Evolutionary conservation across 768 basidiomycete species (phyloP).

Genomic region (Russula sp.): DNA sequence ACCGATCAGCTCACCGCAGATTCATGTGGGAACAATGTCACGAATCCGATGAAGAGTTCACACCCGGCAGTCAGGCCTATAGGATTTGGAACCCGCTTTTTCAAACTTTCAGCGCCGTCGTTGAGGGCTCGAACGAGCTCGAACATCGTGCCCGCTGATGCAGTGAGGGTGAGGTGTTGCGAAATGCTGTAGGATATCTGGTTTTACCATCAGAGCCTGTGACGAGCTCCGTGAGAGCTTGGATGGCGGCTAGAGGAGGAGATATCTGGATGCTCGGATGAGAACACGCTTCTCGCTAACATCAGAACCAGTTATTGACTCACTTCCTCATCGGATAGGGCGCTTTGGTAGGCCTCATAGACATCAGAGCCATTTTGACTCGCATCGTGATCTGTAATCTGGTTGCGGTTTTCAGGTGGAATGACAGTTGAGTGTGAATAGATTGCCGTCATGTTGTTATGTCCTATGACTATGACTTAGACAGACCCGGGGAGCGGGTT

Average conservation of each 20-base stretch:
- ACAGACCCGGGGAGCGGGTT: too few relatives aligned
- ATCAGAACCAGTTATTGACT: constrained; percentile 24
- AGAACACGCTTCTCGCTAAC: not conserved
- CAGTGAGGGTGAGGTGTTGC: constrained; percentile 15
- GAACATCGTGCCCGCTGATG: constrained; percentile 81
- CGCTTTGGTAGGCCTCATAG: constrained; percentile 48
- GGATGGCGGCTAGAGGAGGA: constrained; percentile 82
- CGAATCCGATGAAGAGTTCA: constrained; percentile 86
- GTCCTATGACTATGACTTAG: not conserved
- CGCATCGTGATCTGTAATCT: constrained; percentile 1
- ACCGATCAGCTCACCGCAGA: constrained; percentile 51
- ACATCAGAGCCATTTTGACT: constrained; percentile 37
- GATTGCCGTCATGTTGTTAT: constrained; percentile 13
- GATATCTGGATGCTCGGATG: constrained; percentile 47
- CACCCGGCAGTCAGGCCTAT: constrained; percentile 86
- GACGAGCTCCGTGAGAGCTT: constrained; percentile 77
- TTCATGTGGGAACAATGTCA: constrained; percentile 78
- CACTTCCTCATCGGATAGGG: constrained; percentile 64
- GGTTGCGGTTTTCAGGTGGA: not conserved
- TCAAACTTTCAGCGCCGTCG: constrained; percentile 61
- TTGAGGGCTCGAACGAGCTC: constrained; percentile 85
- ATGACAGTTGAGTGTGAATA: constrained; percentile 10
- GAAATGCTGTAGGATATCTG: not conserved
- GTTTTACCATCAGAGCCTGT: constrained; percentile 66
- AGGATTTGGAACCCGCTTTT: constrained; percentile 59